Evolutionary conservation across 371 early-diverging fungal species (phyloP).

Genomic region (Mucor indicus): DNA sequence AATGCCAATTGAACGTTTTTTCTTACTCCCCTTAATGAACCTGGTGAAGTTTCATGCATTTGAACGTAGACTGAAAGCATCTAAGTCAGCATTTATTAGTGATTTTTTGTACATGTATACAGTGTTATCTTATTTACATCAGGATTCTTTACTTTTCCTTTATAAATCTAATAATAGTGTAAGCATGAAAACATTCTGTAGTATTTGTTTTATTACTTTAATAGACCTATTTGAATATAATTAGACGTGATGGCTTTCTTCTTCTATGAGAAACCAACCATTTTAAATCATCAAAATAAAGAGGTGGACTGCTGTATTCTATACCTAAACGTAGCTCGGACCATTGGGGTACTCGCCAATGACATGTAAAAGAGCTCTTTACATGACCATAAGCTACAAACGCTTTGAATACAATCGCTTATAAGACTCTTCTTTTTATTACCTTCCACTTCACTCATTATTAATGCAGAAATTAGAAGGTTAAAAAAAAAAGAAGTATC

Average conservation of each 20-base stretch:
- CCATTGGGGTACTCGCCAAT: slow-evolving; percentile 22
- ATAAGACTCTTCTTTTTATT: too few relatives aligned
- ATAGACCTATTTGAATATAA: slow-evolving; percentile 7
- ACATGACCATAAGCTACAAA: too few relatives aligned
- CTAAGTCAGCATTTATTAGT: too few relatives aligned
- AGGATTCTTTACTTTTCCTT: slow-evolving; percentile 12
- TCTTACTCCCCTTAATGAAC: slow-evolving; percentile 33
- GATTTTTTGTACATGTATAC: too few relatives aligned
- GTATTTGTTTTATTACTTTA: slow-evolving; percentile 3
- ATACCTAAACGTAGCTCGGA: slow-evolving; percentile 12
- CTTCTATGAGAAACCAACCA: too few relatives aligned
- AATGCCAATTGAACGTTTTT: slow-evolving; percentile 50
- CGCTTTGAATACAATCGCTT: too few relatives aligned
- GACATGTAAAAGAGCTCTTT: slow-evolving; percentile 16
- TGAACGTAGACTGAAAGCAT: slow-evolving; percentile 50
- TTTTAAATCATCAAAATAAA: slow-evolving; percentile 16
- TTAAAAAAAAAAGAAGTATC: too few relatives aligned
- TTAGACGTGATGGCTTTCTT: too few relatives aligned
- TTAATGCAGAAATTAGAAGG: too few relatives aligned
- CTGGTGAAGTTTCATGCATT: slow-evolving; percentile 49
- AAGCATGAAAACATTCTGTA: neutral
- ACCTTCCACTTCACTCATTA: too few relatives aligned
- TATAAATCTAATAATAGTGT: slow-evolving; percentile 10
- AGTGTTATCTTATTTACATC: slow-evolving; percentile 2
- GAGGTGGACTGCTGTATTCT: slow-evolving; percentile 19